Percentiles rank a stretch among this genome's conserved stretches.
phyloP scores from a whole-genome alignment of 1,284 basidiomycete genomes.

The Caloboletus firmus region DNA sequence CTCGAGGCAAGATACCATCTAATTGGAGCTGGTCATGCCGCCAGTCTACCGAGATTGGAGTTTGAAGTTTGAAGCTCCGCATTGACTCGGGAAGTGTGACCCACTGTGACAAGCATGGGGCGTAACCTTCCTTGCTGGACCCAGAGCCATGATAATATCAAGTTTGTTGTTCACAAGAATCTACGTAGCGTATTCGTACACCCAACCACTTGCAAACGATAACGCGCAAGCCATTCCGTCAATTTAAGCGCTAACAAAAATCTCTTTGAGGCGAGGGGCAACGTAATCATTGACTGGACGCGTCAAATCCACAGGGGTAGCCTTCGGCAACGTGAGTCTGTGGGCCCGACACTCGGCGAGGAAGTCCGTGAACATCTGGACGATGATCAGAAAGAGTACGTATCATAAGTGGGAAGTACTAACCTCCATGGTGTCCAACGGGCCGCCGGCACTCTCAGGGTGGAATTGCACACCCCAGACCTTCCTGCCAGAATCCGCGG shows the following conservation, averaged over 20 bases:
- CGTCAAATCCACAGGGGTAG: conserved; percentile 5
- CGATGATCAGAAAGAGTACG: conserved; percentile 3
- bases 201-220: not conserved
- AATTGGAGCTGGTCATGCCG: no score
- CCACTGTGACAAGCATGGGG: no score
- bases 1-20: not conserved
- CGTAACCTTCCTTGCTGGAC: no score
- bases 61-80: no score
- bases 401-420: conserved; percentile 14
- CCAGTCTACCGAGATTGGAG: no score
- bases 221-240: not conserved
- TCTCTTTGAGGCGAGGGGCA: conserved; percentile 5
- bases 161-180: not conserved
- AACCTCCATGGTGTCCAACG: conserved; percentile 91
- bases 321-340: conserved; percentile 39
- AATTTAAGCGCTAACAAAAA: conserved; percentile 24
- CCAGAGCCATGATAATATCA: not conserved
- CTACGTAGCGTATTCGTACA: conserved; percentile 21
- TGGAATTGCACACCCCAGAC: conserved; percentile 98
- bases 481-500: conserved; percentile 79
- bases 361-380: conserved; percentile 91
- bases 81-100: no score
- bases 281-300: conserved; percentile 4
- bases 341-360: conserved; percentile 72
- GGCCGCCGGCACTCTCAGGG: conserved; percentile 90